phyloP scores from a whole-genome alignment of 2,329 filamentous ascomycete genomes.

The Ceratocystis cacaofunesta region DNA sequence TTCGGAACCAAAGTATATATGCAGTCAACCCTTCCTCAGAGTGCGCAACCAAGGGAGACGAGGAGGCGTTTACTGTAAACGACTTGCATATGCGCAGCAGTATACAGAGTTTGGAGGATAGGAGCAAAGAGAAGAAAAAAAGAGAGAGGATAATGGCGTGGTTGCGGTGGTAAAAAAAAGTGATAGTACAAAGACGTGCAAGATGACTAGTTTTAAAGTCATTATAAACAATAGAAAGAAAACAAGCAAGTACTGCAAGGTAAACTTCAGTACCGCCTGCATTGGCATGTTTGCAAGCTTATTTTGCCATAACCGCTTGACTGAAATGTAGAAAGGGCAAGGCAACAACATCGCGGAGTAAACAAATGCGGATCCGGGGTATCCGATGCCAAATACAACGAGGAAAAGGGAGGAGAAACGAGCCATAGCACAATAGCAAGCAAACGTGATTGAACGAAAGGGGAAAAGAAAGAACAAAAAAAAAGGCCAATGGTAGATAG shows the following conservation, averaged over 20 bases:
- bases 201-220: neutral
- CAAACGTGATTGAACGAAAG: neutral
- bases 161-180: neutral
- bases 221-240: neutral
- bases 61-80: neutral
- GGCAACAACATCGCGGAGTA: neutral
- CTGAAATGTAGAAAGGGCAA: neutral
- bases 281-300: neutral
- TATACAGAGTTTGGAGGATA: neutral
- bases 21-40: neutral
- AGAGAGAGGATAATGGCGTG: neutral
- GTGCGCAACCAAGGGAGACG: neutral
- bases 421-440: neutral
- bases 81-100: slow-evolving; percentile 7
- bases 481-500: slow-evolving; percentile 6
- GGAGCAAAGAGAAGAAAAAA: slow-evolving; percentile 2
- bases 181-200: slow-evolving; percentile 8
- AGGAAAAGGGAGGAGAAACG: neutral
- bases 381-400: slow-evolving; percentile 4
- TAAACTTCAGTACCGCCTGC: neutral
- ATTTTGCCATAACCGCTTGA: slow-evolving; percentile 1
- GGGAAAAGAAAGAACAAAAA: neutral
- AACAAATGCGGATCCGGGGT: neutral
- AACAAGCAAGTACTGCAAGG: neutral
- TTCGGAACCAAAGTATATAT: slow-evolving; percentile 7